These are phyloP conservation scores for Cenococcum geophilum DNA, from an alignment of 495 filamentous ascomycete genomes.

Conservation along the genomic window DNA sequence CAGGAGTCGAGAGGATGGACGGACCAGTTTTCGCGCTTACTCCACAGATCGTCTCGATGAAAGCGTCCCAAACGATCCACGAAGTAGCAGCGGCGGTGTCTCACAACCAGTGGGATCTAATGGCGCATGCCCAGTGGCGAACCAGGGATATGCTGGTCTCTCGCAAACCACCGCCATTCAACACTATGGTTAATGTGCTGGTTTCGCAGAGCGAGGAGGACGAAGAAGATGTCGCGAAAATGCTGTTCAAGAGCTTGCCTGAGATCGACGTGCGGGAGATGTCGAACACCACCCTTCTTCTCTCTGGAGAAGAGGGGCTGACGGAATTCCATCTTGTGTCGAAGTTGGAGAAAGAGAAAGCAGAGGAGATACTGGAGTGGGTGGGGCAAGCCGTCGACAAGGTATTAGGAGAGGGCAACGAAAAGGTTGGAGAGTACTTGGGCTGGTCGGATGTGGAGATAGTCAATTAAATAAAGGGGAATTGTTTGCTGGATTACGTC, in stretches of 20 bases:
- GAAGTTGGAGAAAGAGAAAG: not conserved
- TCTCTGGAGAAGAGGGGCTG: not conserved
- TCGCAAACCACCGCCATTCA: constrained; percentile 13
- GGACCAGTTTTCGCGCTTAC: not conserved
- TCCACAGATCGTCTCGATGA: not conserved
- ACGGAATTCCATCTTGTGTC: not conserved
- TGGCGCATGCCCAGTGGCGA: constrained; percentile 24
- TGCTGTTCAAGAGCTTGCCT: not conserved
- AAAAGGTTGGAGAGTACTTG: not conserved
- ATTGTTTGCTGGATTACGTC: too few relatives aligned
- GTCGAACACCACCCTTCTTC: not conserved
- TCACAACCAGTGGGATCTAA: constrained; percentile 14
- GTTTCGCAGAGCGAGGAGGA: constrained; percentile 4
- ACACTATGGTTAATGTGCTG: constrained; percentile 31
- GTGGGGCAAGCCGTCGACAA: not conserved
- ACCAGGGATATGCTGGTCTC: constrained; percentile 17
- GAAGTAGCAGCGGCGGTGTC: constrained; percentile 3
- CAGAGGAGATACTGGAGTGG: not conserved
- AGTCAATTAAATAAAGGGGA: not conserved
- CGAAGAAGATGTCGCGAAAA: not conserved
- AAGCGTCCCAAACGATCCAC: not conserved
- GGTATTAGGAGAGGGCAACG: not conserved
- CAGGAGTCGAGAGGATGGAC: not conserved
- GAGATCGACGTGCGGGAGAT: not conserved
- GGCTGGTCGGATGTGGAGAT: not conserved